Conservation (phyloP, 2,329 filamentous ascomycete genomes). For the Ophidiomyces ophidiicola region DNA sequence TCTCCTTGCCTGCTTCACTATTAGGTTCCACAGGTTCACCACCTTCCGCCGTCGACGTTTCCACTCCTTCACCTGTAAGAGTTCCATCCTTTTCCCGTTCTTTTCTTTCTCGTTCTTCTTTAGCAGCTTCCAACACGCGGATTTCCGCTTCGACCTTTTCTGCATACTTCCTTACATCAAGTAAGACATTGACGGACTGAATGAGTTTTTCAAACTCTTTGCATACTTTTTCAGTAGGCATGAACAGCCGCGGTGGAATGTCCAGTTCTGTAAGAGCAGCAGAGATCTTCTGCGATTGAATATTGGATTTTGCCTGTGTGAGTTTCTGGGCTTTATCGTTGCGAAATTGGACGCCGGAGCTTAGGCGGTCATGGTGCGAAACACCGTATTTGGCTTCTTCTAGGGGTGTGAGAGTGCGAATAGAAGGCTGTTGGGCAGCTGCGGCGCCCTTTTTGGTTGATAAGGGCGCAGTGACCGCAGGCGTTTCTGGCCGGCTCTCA, state of each 20-base stretch:
- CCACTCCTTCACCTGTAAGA: slow-evolving; percentile 18
- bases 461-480: slow-evolving; percentile 28
- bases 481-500: slow-evolving; percentile 24
- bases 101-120: slow-evolving; percentile 30
- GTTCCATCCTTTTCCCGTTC: slow-evolving; percentile 21
- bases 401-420: slow-evolving; percentile 59
- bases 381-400: slow-evolving; percentile 76
- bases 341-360: slow-evolving; percentile 78
- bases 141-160: slow-evolving; percentile 40
- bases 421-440: slow-evolving; percentile 40
- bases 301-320: slow-evolving; percentile 40
- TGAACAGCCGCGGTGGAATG: slow-evolving; percentile 36
- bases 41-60: slow-evolving; percentile 11
- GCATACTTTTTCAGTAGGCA: slow-evolving; percentile 40
- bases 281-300: slow-evolving; percentile 38
- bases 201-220: slow-evolving; percentile 40
- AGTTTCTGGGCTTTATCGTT: slow-evolving; percentile 45
- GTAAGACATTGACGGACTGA: slow-evolving; percentile 35
- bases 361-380: slow-evolving; percentile 69
- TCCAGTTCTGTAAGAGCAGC: slow-evolving; percentile 38
- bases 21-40: slow-evolving; percentile 8
- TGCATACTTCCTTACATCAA: slow-evolving; percentile 37
- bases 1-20: slow-evolving; percentile 8
- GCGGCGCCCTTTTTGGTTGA: slow-evolving; percentile 25
- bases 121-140: slow-evolving; percentile 34